A percentile compares a stretch with the other conserved stretches of the same genome.
Evolutionary conservation across 2,329 filamentous ascomycete genomes (phyloP).

Genomic region (Cordyceps tenuipes): DNA sequence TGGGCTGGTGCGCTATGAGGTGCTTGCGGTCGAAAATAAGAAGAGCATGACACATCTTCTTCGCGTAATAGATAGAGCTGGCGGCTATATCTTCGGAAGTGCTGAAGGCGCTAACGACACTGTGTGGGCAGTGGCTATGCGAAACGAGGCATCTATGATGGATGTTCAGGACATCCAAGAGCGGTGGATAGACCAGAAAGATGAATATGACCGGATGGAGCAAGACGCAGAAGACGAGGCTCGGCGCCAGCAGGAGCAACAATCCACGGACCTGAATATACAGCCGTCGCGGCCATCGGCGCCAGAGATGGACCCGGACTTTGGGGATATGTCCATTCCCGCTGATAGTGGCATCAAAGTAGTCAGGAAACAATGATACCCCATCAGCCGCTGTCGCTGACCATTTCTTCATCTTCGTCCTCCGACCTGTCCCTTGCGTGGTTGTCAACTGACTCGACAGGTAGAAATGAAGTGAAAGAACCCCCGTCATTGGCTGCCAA

Average conservation of each 20-base stretch:
- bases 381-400: slow-evolving; percentile 36
- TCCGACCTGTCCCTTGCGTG: slow-evolving; percentile 29
- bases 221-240: slow-evolving; percentile 67
- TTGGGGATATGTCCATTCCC: slow-evolving; percentile 44
- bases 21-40: slow-evolving; percentile 92
- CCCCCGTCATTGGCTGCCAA: slow-evolving; percentile 51
- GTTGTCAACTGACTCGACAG: slow-evolving; percentile 22
- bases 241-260: slow-evolving; percentile 32
- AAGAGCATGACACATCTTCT: slow-evolving; percentile 92
- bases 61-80: slow-evolving; percentile 80
- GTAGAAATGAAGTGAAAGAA: slow-evolving; percentile 4
- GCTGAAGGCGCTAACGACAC: slow-evolving; percentile 90
- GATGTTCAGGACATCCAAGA: slow-evolving; percentile 89
- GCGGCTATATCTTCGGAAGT: slow-evolving; percentile 85
- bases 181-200: slow-evolving; percentile 86
- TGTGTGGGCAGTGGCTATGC: slow-evolving; percentile 95
- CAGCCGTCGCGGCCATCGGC: slow-evolving; percentile 17
- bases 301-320: slow-evolving; percentile 34
- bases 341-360: slow-evolving; percentile 63
- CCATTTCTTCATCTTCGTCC: slow-evolving; percentile 38
- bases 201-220: slow-evolving; percentile 78
- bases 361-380: slow-evolving; percentile 53
- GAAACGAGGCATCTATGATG: slow-evolving; percentile 63
- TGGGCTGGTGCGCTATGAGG: slow-evolving; percentile 83
- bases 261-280: slow-evolving; percentile 29